Evolutionary conservation across 441 rosid species (phyloP), one percentile per base, ranked within the genome.

Genomic region (Pelargonium australe): DNA sequence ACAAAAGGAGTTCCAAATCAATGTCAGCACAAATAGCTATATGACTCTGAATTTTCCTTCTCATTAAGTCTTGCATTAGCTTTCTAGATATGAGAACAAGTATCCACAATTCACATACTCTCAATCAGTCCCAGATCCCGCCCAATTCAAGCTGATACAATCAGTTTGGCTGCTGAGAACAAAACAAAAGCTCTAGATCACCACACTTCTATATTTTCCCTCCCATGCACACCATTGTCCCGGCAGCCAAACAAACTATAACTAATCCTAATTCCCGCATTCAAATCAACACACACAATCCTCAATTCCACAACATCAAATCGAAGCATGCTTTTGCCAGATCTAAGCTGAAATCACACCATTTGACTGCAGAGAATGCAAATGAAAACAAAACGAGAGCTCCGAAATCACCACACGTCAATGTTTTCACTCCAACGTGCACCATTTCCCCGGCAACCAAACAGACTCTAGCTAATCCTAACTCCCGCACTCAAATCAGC

Each of bases 291-390:
- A 68, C 20, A 45, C 34, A 67, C 64, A 60, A 60, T 10, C n/a
- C 53, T 10, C 37, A 77, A 67, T 58, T 64, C 61, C 13, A 49
- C 6, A 61, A 70, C 25, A 69, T 66, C 78, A 66, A 82, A 85
- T 80, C 85, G 70, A 74, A 63, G 78, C 60, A 69, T 61, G 76
- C 64, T 77, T 61, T 43, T 74, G 73, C 76, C 89, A 87, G 96
- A 91, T 91, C 97, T 84, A 83, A 68, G 63, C 64, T n/a, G 67
- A 9, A 63, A 57, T 34, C 60, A 40, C 74, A 75, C 34, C 34
- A 28, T 64, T 78, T 31, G 47, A 68, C 61, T 31, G 10, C 72
- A 0, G 70, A 43, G 13, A 37, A 9, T 63, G 5, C 4, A 69
- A 47, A 64, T 44, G 63, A n/a, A 45, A 57, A 23, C 14, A 57